Evolutionary conservation across 2,329 filamentous ascomycete species (phyloP), one percentile per base, ranked within the genome.

Genomic region (Purpureocillium lavendulum): DNA sequence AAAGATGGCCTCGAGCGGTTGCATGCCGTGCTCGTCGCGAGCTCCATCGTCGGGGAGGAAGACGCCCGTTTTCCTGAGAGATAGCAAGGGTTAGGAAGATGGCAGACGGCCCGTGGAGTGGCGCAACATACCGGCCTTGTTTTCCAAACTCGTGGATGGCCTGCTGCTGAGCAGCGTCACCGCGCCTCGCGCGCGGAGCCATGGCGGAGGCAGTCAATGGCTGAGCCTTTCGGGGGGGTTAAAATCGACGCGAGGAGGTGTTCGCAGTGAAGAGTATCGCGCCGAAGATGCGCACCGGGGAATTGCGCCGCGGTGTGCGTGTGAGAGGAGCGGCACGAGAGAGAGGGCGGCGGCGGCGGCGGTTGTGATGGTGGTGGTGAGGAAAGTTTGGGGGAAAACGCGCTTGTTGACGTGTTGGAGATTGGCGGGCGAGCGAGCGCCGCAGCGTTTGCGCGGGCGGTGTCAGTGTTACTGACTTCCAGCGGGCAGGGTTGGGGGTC

Each of bases 1-100:
- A 61, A 95, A 95, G 48, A 97, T 78, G 49, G 79, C 78, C 29
- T 90, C 85, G 42, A 95, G 75, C 29, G 86, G 83, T 58, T 96
- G 87, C 69, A 98, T 80, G 60, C 90, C 92, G 71, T 95, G 72
- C 59, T 94, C 88, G 64, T 97, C 90, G 64, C 87, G 84, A 44
- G 81, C 70, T 38, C 87, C 87, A 40, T 71, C 79, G 54, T 95
- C 87, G 53, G 80, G 77, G 26, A 97, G 64, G 1, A 80, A 84
- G 18, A 94, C 75, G 33, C 92, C 92, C 1, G 92, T 98, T 73
- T 94, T 94, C 51, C 90, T 96, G 49, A 36, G 35, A 28, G 6
- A 10, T 10, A 5, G 21, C 6, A 6, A 26, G 21, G n/a, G 21
- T 26, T 26, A 26, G 21, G 5, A 26, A 6, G 21, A 26, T 6